Evolutionary conservation across 208 protist species (phyloP), one percentile per base, ranked within the genome.

Genomic region (Sergeia podlipaevii): DNA sequence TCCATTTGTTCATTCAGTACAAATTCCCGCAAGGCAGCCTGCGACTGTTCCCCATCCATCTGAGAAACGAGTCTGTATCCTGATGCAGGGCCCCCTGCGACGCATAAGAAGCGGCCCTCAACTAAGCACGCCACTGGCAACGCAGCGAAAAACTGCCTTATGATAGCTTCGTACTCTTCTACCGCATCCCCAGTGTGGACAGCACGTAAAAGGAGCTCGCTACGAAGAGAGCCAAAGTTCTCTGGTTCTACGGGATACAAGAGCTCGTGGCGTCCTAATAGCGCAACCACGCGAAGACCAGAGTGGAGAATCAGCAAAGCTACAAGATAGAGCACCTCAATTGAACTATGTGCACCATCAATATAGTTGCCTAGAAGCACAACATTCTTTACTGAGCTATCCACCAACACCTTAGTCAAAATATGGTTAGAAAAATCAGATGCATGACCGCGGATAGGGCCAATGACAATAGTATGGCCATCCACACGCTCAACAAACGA

Each of bases 281-380:
- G 69, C 3, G 77, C 74, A 7, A 80, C 60, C 10, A 93, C 67
- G 3, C 34, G 21, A 6, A 62, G 67, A 13, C 21, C 38, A 15
- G 62, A 66, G 55, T 83, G 69, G n/a, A 76, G 57, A 32, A 89
- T 57, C 4, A 89, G 69, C 13, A 84, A 39, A 1, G 80, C 58
- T 3, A 93, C 41, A 6, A 93, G 56, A 51, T 83, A 89, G 2
- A 93, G 61, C 33, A 89, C 72, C 46, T 80, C 79, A 10, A 90
- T 45, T 11, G 82, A 88, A 18, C 85, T 66, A 52, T 93, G 77
- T 5, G 77, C 77, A 23, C 86, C 82, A 42, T 93, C 82, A 24
- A 90, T 71, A 64, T 89, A 89, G 61, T 93, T 89, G n/a, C 86
- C 86, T 10, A 93, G 74, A 58, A 93, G 70, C 4, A 91, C 74